These are phyloP conservation scores for Solanum medicagineum DNA, from an alignment of 257 asterid species.

Conservation along the genomic window DNA sequence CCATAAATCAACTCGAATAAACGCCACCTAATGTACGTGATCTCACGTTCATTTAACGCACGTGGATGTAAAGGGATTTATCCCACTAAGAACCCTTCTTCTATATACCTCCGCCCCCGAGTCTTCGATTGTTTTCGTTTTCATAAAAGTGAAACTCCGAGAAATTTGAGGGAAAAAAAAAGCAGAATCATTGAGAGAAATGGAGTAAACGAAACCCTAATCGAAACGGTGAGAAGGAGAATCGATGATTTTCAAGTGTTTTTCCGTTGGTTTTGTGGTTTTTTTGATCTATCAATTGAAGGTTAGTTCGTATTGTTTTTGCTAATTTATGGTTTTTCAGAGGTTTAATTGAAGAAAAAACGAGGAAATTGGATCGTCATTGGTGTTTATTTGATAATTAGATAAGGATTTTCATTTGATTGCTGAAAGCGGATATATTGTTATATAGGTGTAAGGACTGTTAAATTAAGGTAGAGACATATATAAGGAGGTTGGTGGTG, in stretches of 20 bases:
- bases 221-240: background rate
- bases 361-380: background rate
- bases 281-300: slow-evolving; percentile 35
- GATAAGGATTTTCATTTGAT: background rate
- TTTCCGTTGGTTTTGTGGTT: slow-evolving; percentile 11
- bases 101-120: slow-evolving; percentile 62
- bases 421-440: background rate
- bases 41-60: slow-evolving; percentile 8
- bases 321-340: slow-evolving; percentile 2
- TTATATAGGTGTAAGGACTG: background rate
- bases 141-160: background rate
- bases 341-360: background rate
- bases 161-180: background rate
- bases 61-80: slow-evolving; percentile 5
- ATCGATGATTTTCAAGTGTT: slow-evolving; percentile 27
- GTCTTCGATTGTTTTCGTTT: background rate
- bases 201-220: background rate
- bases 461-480: background rate
- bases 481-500: slow-evolving; percentile 5
- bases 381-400: background rate
- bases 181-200: background rate
- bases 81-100: slow-evolving; percentile 21
- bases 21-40: slow-evolving; percentile 10
- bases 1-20: background rate
- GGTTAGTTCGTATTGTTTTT: slow-evolving; percentile 39